Percentiles rank a stretch among this genome's conserved stretches.
These are phyloP conservation scores for Tillandsia leiboldiana DNA, from an alignment of 176 grass and related monocot genomes.

Conservation along the genomic window DNA sequence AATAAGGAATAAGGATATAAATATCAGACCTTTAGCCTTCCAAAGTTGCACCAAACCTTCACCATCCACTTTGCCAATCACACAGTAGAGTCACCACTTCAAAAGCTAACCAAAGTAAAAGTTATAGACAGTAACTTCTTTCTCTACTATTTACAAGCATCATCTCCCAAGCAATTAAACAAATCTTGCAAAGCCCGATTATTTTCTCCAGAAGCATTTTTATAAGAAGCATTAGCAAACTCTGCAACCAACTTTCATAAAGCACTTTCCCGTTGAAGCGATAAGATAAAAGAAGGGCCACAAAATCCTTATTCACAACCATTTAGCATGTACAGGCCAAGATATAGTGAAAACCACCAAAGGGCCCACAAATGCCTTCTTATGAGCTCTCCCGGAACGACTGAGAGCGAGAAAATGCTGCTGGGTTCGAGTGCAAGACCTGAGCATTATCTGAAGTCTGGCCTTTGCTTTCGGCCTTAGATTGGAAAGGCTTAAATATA, in stretches of 20 bases:
- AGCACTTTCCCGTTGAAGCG: neutral
- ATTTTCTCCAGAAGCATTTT: neutral
- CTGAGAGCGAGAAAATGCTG: constrained; percentile 36
- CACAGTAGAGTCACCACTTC: neutral
- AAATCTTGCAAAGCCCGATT: neutral
- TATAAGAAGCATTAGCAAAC: neutral
- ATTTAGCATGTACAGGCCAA: neutral
- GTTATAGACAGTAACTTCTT: neutral
- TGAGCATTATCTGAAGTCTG: constrained; percentile 32
- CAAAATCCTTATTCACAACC: neutral
- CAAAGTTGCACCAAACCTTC: neutral
- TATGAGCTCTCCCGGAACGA: constrained; percentile 68
- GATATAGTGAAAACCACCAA: neutral
- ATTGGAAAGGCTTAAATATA: constrained; percentile 40
- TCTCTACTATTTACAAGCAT: constrained; percentile 2
- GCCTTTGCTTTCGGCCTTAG: constrained; percentile 22
- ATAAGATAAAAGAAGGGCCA: neutral
- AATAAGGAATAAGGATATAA: neutral
- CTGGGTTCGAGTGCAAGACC: constrained; percentile 56
- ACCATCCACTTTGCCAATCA: neutral
- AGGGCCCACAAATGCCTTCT: constrained; percentile 8
- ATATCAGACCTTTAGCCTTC: neutral
- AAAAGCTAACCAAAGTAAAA: neutral
- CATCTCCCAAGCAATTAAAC: neutral
- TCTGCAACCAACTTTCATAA: neutral